phyloP scores from a whole-genome alignment of 176 grass and related monocot genomes.

The Lolium multiflorum region DNA sequence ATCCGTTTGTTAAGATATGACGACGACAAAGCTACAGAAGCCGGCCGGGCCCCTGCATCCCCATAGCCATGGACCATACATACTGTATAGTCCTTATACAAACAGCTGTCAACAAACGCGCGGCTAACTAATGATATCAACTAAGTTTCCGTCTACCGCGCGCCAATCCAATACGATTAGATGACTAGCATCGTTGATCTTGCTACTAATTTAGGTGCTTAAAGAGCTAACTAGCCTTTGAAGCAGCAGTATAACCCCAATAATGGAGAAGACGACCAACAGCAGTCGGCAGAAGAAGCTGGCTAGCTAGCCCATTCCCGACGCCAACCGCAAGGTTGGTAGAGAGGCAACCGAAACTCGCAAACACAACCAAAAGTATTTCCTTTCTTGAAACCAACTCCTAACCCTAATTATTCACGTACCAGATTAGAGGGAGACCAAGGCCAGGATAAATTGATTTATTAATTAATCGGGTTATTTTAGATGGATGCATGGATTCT shows the following conservation, averaged over 20 bases:
- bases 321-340: conserved; percentile 67
- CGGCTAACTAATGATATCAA: conserved; percentile 41
- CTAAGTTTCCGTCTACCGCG: background rate
- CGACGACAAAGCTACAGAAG: conserved; percentile 39
- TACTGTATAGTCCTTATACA: conserved; percentile 14
- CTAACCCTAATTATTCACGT: conserved; percentile 62
- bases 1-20: conserved; percentile 54
- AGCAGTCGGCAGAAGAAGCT: conserved; percentile 33
- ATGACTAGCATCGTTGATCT: conserved; percentile 39
- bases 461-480: background rate
- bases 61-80: conserved; percentile 33
- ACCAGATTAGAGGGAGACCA: conserved; percentile 43
- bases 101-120: conserved; percentile 34
- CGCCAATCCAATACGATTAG: conserved; percentile 26
- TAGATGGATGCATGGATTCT: conserved; percentile 17
- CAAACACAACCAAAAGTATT: conserved; percentile 52
- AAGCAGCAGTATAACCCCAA: conserved; percentile 30
- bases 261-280: conserved; percentile 55
- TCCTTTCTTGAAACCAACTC: conserved; percentile 54
- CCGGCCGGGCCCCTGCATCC: conserved; percentile 24
- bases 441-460: background rate
- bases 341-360: conserved; percentile 52
- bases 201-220: conserved; percentile 36
- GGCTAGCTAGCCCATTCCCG: conserved; percentile 35
- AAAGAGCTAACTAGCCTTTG: conserved; percentile 27